phyloP scores from a whole-genome alignment of 352 stramenopile species.

The Pythium aquatile region DNA sequence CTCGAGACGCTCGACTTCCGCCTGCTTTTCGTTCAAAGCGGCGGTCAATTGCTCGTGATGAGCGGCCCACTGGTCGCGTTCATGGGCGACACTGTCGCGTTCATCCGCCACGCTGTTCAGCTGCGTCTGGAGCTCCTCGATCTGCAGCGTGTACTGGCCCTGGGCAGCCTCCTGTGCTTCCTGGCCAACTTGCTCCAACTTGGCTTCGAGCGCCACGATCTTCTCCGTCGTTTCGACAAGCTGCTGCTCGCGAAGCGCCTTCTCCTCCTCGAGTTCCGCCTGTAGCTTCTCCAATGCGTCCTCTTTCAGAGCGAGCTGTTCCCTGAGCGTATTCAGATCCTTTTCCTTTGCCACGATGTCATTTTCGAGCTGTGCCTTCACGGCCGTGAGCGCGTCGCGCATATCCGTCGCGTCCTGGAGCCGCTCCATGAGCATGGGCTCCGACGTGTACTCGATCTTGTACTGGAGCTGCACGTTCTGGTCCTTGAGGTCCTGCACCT shows the following conservation, averaged over 20 bases:
- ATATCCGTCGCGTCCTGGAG: conserved; percentile 82
- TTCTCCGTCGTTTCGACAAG: conserved; percentile 2
- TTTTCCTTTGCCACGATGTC: conserved; percentile 71
- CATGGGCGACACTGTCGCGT: conserved; percentile 24
- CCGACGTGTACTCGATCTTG: conserved; percentile 78
- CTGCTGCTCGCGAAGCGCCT: conserved; percentile 13
- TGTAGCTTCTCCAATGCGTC: conserved; percentile 43
- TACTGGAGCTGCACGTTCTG: conserved; percentile 85
- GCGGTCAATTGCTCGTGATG: conserved; percentile 23
- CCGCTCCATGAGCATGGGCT: conserved; percentile 79
- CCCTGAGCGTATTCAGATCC: conserved; percentile 39
- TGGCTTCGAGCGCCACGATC: conserved; percentile 3
- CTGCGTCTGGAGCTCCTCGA: conserved; percentile 27
- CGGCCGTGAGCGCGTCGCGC: conserved; percentile 61
- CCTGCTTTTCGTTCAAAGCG: conserved; percentile 14
- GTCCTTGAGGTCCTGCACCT: conserved; percentile 73
- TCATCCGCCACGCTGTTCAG: conserved; percentile 38
- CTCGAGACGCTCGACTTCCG: conserved; percentile 33
- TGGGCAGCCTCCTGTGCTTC: conserved; percentile 11
- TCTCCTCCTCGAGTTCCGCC: conserved; percentile 57
- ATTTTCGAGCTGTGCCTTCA: conserved; percentile 68
- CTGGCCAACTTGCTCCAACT: conserved; percentile 10
- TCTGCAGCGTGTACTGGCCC: conserved; percentile 9
- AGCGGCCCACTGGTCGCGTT: conserved; percentile 4
- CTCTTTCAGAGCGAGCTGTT: conserved; percentile 28